Percentiles rank a stretch among this genome's conserved stretches.
Conservation (phyloP, 2,329 filamentous ascomycete genomes). For the Colletotrichum paranaense region DNA sequence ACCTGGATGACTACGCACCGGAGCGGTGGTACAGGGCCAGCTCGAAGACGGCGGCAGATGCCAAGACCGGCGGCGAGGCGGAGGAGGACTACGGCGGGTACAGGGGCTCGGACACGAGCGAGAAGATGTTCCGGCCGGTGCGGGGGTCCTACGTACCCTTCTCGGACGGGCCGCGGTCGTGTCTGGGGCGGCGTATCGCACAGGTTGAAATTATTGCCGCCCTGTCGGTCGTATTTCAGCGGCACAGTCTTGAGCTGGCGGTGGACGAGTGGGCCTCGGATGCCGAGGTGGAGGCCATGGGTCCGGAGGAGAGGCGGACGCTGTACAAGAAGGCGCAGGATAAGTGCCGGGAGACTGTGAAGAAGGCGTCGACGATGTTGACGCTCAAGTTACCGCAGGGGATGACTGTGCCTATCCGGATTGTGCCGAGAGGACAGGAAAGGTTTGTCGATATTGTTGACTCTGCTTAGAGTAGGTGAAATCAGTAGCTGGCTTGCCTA, state of each 20-base stretch:
- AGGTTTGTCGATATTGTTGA: conserved; percentile 65
- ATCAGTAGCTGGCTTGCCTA: not conserved
- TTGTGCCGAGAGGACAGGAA: conserved; percentile 78
- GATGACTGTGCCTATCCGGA: conserved; percentile 71
- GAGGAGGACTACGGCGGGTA: conserved; percentile 68
- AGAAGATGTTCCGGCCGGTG: conserved; percentile 69
- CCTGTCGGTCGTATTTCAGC: conserved; percentile 65
- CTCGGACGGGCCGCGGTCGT: conserved; percentile 67
- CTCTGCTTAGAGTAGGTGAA: not conserved
- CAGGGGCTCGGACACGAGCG: conserved; percentile 69
- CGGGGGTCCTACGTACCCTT: conserved; percentile 70
- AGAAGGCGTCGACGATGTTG: conserved; percentile 69
- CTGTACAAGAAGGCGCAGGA: conserved; percentile 72
- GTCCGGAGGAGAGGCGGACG: conserved; percentile 53
- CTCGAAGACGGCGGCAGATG: conserved; percentile 38
- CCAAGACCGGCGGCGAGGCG: conserved; percentile 34
- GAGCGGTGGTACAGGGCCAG: conserved; percentile 74
- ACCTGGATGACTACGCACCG: conserved; percentile 76
- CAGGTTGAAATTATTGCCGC: conserved; percentile 69
- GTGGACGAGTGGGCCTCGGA: conserved; percentile 69
- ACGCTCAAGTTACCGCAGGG: conserved; percentile 77
- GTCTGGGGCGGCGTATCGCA: conserved; percentile 68
- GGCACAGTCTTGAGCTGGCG: conserved; percentile 77
- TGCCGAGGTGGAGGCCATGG: conserved; percentile 65
- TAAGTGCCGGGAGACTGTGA: conserved; percentile 63